Percentiles rank a stretch among this genome's conserved stretches.
Conservation (phyloP, 2,329 filamentous ascomycete genomes). For the Neoarthrinium moseri region DNA sequence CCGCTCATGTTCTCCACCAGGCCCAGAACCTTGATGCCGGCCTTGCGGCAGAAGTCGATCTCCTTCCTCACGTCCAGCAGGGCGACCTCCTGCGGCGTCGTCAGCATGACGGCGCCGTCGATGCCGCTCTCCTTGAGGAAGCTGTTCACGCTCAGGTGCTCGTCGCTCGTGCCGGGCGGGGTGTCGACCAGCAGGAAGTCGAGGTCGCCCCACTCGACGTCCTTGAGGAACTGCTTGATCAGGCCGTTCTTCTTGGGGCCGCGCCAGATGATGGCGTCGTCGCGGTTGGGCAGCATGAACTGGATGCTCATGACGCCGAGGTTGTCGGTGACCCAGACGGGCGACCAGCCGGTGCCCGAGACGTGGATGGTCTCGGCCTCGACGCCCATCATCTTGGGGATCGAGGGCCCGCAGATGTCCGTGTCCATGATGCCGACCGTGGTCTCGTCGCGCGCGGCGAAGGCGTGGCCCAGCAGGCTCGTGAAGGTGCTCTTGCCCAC, state of each 20-base stretch:
- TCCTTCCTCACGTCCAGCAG: conserved; percentile 94
- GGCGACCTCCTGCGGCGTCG: conserved; percentile 91
- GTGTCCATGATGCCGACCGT: conserved; percentile 97
- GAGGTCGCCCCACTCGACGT: conserved; percentile 95
- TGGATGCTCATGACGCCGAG: conserved; percentile 96
- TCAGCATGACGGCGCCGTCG: conserved; percentile 89
- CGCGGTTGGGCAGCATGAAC: conserved; percentile 92
- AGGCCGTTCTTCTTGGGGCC: conserved; percentile 98
- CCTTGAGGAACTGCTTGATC: conserved; percentile 97
- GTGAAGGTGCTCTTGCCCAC: conserved; percentile 97
- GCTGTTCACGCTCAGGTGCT: conserved; percentile 91
- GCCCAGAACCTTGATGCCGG: conserved; percentile 82
- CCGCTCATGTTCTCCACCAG: conserved; percentile 98
- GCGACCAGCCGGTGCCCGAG: conserved; percentile 84
- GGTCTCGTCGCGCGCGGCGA: conserved; percentile 74
- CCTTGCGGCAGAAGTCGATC: conserved; percentile 96
- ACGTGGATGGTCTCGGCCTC: conserved; percentile 92
- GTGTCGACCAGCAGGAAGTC: conserved; percentile 95
- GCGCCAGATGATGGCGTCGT: conserved; percentile 96
- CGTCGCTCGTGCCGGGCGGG: conserved; percentile 90
- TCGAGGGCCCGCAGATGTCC: conserved; percentile 93
- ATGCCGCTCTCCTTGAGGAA: conserved; percentile 90
- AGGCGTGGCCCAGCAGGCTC: conserved; percentile 82
- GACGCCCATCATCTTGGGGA: conserved; percentile 99
- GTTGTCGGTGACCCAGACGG: conserved; percentile 94